Percentiles rank a stretch among this genome's conserved stretches.
phyloP scores from a whole-genome alignment of 75 land plant genomes.

The Picea glauca region DNA sequence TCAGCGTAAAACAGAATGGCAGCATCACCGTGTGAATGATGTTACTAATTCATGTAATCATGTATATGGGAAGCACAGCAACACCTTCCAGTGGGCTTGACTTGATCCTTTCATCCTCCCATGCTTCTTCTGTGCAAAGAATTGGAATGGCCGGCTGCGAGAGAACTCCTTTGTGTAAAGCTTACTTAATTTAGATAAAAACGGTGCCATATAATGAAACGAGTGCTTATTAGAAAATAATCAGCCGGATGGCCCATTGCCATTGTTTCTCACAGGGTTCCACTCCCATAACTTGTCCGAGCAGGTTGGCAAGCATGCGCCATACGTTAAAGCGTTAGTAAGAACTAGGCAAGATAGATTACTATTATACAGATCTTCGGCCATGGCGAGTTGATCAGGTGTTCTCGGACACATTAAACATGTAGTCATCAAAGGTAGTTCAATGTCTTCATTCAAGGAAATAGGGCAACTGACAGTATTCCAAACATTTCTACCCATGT shows the following conservation, averaged over 20 bases:
- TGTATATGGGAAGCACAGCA: no score
- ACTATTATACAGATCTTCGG: not conserved
- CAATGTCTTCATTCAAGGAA: not conserved
- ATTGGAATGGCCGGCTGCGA: no score
- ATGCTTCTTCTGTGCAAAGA: no score
- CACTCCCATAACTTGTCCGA: constrained; percentile 10
- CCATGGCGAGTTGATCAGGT: not conserved
- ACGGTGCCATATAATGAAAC: no score
- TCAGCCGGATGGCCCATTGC: not conserved
- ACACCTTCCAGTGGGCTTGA: no score
- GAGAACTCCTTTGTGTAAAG: no score
- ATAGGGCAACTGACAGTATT: no score
- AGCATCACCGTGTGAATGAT: no score
- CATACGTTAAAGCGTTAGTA: not conserved
- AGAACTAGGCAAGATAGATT: not conserved
- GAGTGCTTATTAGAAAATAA: not conserved
- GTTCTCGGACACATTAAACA: not conserved
- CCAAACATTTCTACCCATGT: not conserved
- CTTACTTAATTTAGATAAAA: no score
- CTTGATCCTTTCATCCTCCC: no score
- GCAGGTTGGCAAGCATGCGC: not conserved
- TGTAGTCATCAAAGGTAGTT: not conserved
- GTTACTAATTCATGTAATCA: no score
- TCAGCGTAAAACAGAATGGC: no score
- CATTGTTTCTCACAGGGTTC: constrained; percentile 8